A percentile compares a stretch with the other conserved stretches of the same genome.
phyloP scores from a whole-genome alignment of 2,329 filamentous ascomycete species.

The Exserohilum turcica region DNA sequence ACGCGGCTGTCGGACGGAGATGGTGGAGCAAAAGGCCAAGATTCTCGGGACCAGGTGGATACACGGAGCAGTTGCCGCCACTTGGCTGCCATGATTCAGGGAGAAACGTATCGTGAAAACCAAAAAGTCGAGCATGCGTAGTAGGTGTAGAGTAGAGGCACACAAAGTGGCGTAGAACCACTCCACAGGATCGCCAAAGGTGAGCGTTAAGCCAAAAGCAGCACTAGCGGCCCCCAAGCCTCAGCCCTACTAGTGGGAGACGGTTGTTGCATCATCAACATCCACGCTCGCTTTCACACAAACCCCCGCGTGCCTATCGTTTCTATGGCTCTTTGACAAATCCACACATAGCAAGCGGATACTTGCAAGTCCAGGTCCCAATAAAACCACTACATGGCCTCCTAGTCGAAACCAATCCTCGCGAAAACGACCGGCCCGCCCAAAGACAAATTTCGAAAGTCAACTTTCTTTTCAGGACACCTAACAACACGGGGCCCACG shows the following conservation, averaged over 20 bases:
- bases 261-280: conserved; percentile 18
- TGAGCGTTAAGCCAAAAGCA: not conserved
- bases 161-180: not conserved
- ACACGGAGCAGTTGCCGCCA: too few species aligned
- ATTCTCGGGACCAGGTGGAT: not conserved
- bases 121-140: not conserved
- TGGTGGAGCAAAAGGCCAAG: not conserved
- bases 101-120: not conserved
- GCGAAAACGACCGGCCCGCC: not conserved
- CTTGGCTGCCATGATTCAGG: too few species aligned
- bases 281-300: conserved; percentile 1
- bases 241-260: conserved; percentile 8
- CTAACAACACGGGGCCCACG: not conserved
- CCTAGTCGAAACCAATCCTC: conserved; percentile 1
- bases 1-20: not conserved
- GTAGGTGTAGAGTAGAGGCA: too few species aligned
- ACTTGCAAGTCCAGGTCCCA: not conserved
- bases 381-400: not conserved
- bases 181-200: not conserved
- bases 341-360: not conserved
- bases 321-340: not conserved
- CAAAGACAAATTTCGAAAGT: conserved; percentile 4
- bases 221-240: conserved; percentile 1
- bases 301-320: not conserved
- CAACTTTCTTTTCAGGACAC: not conserved